Base-by-base conservation (phyloP, 2,329 filamentous ascomycete genomes). In the Xylariaceae sp. region DNA sequence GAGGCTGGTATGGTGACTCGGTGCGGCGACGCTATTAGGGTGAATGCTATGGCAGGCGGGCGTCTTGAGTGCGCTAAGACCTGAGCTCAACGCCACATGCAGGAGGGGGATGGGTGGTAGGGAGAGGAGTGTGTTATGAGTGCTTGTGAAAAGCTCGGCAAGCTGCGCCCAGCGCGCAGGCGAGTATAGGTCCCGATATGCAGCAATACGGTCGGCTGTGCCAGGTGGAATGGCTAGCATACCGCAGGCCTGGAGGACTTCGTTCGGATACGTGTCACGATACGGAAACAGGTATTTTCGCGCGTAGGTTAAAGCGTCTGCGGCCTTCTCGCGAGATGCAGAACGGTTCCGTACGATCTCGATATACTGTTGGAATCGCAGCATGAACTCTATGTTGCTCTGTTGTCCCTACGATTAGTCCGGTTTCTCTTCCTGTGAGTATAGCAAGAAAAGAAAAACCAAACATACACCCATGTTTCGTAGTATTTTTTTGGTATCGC, bases 1-100 rank as follows among this genome's bases (percentile, higher is more conserved):
- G 1, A 85, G 76, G 19, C 70, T 73, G n/a, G 67, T 62, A n/a
- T 64, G 59, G 52, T 69, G 66, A 15, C 57, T 55, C n/a, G 59
- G 54, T 7, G 57, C 56, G 7, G 58, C 43, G 24, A 59, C 51
- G 26, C 54, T 48, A 34, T 56, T 52, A n/a, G 30, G 30, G 30
- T n/a, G 13, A n/a, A 17, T n/a, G 30, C 30, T 32, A 67, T 97
- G 90, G 62, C 93, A 98, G 13, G 89, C 83, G 0, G 93, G 93
- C 1, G 93, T 97, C 65, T 98, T 98, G 51, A 98, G 82, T 1
- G 93, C 90, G 0, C 90, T 96, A 9, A 98, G 78, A 7, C 93
- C 93, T 0, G 90, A 89, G 1, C 85, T 89, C 9, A 98, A 78
- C 11, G 93, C 93, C 47, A 94, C 85, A 65, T 97, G 89, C 19